phyloP scores from a whole-genome alignment of 2,329 filamentous ascomycete species.

The Trichophyton simii region DNA sequence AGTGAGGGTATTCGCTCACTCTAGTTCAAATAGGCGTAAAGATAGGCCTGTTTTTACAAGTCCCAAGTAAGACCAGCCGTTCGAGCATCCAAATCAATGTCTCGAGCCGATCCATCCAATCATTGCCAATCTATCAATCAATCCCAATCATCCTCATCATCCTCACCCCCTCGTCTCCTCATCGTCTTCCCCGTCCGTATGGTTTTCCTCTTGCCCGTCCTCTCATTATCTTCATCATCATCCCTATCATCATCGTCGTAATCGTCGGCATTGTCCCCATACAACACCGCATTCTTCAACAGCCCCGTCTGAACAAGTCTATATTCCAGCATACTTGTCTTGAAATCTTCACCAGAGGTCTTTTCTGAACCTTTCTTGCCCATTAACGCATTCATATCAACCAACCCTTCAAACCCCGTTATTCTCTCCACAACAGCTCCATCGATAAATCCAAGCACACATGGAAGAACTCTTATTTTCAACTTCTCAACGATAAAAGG shows the following conservation, averaged over 20 bases:
- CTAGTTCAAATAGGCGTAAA: neutral
- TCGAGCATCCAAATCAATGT: neutral
- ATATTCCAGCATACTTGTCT: constrained; percentile 31
- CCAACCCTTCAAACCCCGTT: constrained; percentile 37
- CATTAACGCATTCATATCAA: neutral
- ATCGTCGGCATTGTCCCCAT: constrained; percentile 18
- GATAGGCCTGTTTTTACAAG: neutral
- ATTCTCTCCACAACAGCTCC: constrained; percentile 34
- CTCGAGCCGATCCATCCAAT: neutral
- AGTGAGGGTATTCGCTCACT: too few species aligned
- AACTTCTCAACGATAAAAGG: constrained; percentile 38
- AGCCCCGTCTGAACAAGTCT: constrained; percentile 30
- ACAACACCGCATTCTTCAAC: constrained; percentile 24
- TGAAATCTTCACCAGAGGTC: constrained; percentile 27
- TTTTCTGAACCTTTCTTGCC: constrained; percentile 21
- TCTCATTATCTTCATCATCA: constrained; percentile 17
- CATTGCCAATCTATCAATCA: constrained; percentile 17
- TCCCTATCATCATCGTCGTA: constrained; percentile 16
- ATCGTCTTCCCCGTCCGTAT: constrained; percentile 24
- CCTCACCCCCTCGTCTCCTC: constrained; percentile 13
- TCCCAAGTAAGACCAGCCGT: neutral
- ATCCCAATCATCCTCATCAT: constrained; percentile 38
- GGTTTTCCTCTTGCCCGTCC: constrained; percentile 12
- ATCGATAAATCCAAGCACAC: constrained; percentile 38
- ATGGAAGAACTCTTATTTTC: constrained; percentile 35